A percentile compares a stretch with the other conserved stretches of the same genome.
phyloP scores from a whole-genome alignment of 2,329 filamentous ascomycete species.

The Chaetomium olivaceum region DNA sequence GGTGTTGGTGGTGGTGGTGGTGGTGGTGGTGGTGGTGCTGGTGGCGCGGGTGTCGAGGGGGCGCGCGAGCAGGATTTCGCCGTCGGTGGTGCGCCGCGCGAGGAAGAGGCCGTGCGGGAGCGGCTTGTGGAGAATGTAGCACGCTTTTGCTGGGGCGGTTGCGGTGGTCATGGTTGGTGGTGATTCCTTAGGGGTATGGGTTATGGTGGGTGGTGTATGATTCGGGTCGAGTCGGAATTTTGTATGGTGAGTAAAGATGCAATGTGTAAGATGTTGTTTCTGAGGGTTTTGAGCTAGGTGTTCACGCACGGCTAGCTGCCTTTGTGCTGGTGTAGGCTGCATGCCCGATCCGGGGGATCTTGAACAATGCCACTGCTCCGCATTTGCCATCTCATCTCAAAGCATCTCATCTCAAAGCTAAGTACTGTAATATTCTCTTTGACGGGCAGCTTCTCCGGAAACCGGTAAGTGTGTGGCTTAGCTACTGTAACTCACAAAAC shows the following conservation, averaged over 20 bases:
- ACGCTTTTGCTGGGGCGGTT: neutral
- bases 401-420: neutral
- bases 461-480: neutral
- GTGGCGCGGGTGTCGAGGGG: slow-evolving; percentile 27
- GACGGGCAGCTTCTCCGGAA: neutral
- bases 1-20: no score
- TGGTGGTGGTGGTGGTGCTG: neutral
- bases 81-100: slow-evolving; percentile 37
- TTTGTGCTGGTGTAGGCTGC: slow-evolving; percentile 3
- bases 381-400: neutral
- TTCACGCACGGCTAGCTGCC: neutral
- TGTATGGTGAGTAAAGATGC: neutral
- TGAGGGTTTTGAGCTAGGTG: neutral
- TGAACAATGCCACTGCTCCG: neutral
- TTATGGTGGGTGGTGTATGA: neutral
- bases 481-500: neutral
- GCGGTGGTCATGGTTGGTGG: slow-evolving; percentile 29
- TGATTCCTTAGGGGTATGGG: neutral
- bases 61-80: slow-evolving; percentile 40
- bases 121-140: slow-evolving; percentile 34
- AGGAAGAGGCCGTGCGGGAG: slow-evolving; percentile 38
- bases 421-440: neutral
- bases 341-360: slow-evolving; percentile 15
- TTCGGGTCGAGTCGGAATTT: neutral
- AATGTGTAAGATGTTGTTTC: neutral